These are phyloP conservation scores for Curvularia sp. DNA, from an alignment of 2,329 filamentous ascomycete species.

Conservation along the genomic window DNA sequence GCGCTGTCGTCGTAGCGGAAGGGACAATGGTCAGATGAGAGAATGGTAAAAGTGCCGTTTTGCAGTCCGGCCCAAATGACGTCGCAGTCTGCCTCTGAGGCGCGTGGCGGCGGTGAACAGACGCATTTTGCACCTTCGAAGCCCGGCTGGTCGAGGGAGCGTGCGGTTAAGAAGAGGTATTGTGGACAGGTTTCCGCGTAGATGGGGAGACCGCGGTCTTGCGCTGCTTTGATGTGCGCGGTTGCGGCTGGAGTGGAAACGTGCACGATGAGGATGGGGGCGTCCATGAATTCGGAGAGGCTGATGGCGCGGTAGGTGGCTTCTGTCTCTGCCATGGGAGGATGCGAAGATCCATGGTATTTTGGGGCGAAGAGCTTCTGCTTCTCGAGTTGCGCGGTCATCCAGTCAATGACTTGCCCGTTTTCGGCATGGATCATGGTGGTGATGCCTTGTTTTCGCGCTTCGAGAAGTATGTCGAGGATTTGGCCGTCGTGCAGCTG, in stretches of 20 bases:
- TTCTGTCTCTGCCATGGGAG: constrained; percentile 59
- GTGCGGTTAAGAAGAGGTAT: constrained; percentile 62
- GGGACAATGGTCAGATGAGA: constrained; percentile 59
- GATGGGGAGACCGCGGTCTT: constrained; percentile 58
- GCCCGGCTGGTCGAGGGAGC: constrained; percentile 58
- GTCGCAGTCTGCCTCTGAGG: constrained; percentile 56
- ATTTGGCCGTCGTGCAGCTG: constrained; percentile 51
- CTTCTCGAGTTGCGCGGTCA: constrained; percentile 61
- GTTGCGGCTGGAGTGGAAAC: constrained; percentile 58
- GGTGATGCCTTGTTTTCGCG: constrained; percentile 55
- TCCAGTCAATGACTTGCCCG: constrained; percentile 61
- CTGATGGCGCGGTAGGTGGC: constrained; percentile 62
- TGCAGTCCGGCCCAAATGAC: constrained; percentile 60
- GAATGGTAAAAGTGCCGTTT: constrained; percentile 61
- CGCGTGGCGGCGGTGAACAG: constrained; percentile 61
- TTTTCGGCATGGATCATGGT: constrained; percentile 66
- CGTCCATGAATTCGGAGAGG: constrained; percentile 59
- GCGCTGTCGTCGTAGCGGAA: constrained; percentile 56
- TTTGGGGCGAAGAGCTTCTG: constrained; percentile 58
- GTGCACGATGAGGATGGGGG: constrained; percentile 63
- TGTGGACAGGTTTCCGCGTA: constrained; percentile 65
- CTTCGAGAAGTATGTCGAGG: constrained; percentile 49
- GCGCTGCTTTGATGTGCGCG: constrained; percentile 56
- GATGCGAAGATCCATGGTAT: constrained; percentile 60
- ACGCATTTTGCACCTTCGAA: constrained; percentile 65